These are phyloP conservation scores for Saturnispora bothae DNA, from an alignment of 805 yeast species.

Conservation along the genomic window DNA sequence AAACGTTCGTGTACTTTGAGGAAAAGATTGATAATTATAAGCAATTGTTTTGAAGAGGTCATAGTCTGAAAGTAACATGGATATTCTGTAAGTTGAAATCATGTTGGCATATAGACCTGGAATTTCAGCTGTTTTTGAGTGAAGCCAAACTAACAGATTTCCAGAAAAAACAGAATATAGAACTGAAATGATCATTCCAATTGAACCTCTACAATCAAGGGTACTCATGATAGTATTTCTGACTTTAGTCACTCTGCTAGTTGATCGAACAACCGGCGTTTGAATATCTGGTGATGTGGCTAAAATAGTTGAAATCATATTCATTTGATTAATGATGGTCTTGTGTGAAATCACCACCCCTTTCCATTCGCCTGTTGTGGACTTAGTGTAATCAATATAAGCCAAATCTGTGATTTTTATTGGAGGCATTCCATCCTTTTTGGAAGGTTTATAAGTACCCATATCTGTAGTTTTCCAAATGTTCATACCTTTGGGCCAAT, in stretches of 20 bases:
- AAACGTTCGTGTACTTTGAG: constrained; percentile 71
- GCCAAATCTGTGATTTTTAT: constrained; percentile 76
- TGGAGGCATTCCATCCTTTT: constrained; percentile 49
- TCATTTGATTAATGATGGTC: constrained; percentile 83
- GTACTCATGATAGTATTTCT: constrained; percentile 52
- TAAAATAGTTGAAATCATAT: constrained; percentile 56
- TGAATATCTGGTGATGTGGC: constrained; percentile 41
- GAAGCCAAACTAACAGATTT: constrained; percentile 69
- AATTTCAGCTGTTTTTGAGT: constrained; percentile 57
- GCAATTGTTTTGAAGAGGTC: constrained; percentile 82
- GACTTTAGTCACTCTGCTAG: constrained; percentile 35
- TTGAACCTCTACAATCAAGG: constrained; percentile 63
- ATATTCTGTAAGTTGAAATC: constrained; percentile 58
- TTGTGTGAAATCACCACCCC: constrained; percentile 92
- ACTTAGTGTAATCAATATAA: constrained; percentile 83
- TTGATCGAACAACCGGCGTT: constrained; percentile 40
- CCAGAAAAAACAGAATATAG: constrained; percentile 80
- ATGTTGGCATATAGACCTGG: constrained; percentile 84
- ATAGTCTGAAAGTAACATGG: constrained; percentile 75
- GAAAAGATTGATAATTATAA: constrained; percentile 84
- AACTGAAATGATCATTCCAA: constrained; percentile 77
- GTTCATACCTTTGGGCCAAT: constrained; percentile 65
- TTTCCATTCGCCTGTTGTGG: constrained; percentile 82
- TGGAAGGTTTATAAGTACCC: constrained; percentile 57
- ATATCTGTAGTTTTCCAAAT: constrained; percentile 83